phyloP scores from a whole-genome alignment of 805 yeast species.

The Kuraishia floccosa region DNA sequence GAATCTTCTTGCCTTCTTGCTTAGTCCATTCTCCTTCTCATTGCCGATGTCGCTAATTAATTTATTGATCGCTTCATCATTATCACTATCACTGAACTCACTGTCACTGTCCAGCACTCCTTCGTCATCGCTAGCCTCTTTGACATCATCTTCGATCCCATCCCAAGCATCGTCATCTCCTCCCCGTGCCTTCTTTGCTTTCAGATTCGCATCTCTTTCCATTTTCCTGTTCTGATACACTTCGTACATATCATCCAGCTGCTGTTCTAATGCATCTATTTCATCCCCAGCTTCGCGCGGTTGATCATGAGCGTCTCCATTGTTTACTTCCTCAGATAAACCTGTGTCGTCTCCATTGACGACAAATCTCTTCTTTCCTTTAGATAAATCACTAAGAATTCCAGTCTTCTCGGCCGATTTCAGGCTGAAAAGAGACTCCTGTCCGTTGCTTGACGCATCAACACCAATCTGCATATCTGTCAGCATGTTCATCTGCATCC shows the following conservation, averaged over 20 bases:
- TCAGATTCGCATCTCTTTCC: conserved; percentile 57
- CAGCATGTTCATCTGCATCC: conserved; percentile 95
- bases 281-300: conserved; percentile 42
- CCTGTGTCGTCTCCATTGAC: conserved; percentile 39
- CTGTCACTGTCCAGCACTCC: conserved; percentile 10
- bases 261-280: conserved; percentile 62
- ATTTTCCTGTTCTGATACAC: conserved; percentile 55
- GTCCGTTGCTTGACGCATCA: conserved; percentile 77
- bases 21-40: conserved; percentile 31
- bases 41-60: conserved; percentile 41
- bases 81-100: conserved; percentile 38
- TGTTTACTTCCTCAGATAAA: conserved; percentile 9
- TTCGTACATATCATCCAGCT: conserved; percentile 74
- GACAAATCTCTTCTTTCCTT: conserved; percentile 63
- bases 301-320: no score
- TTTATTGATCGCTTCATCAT: conserved; percentile 56
- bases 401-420: conserved; percentile 86
- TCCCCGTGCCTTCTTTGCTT: conserved; percentile 65
- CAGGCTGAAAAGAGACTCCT: conserved; percentile 72
- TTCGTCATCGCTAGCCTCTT: conserved; percentile 13
- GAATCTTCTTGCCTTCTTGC: conserved; percentile 27
- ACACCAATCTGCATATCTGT: conserved; percentile 89
- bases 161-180: conserved; percentile 71
- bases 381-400: conserved; percentile 55
- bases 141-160: conserved; percentile 46